phyloP scores from a whole-genome alignment of 805 yeast species.

The Saccharomycopsis sp. region DNA sequence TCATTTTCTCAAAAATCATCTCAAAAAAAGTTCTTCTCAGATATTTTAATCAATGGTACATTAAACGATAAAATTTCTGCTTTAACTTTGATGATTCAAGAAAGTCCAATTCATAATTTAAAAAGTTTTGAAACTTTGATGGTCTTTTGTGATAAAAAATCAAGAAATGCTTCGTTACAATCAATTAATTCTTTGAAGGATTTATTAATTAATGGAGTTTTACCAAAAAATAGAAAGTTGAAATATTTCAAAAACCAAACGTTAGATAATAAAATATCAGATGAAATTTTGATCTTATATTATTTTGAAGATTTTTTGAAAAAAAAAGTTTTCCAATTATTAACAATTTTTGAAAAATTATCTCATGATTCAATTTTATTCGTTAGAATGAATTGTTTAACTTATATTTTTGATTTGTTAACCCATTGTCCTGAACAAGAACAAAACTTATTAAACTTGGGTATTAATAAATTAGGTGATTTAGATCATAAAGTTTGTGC shows the following conservation, averaged over 20 bases:
- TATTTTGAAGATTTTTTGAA: conserved; percentile 89
- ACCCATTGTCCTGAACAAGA: conserved; percentile 94
- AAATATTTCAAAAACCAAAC: conserved; percentile 69
- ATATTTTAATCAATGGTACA: conserved; percentile 87
- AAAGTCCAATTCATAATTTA: conserved; percentile 84
- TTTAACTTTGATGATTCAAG: conserved; percentile 82
- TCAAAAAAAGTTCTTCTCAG: conserved; percentile 79
- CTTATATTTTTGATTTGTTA: conserved; percentile 70
- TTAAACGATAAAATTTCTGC: conserved; percentile 92
- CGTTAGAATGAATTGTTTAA: conserved; percentile 68
- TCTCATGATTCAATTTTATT: conserved; percentile 88
- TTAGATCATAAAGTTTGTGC: conserved; percentile 84
- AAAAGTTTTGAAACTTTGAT: conserved; percentile 74
- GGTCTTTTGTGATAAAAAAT: conserved; percentile 77
- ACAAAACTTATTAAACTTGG: conserved; percentile 75
- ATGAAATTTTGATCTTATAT: conserved; percentile 55
- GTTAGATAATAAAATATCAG: conserved; percentile 33
- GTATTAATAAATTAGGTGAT: conserved; percentile 92
- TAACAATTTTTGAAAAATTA: conserved; percentile 66
- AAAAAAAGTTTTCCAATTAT: conserved; percentile 59
- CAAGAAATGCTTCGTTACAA: conserved; percentile 87
- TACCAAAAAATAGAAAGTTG: conserved; percentile 76
- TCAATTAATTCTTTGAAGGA: conserved; percentile 86
- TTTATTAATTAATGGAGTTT: conserved; percentile 70
- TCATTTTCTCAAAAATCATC: conserved; percentile 69